Conservation (phyloP, 495 filamentous ascomycete species). For the Hyaloscypha variabilis region DNA sequence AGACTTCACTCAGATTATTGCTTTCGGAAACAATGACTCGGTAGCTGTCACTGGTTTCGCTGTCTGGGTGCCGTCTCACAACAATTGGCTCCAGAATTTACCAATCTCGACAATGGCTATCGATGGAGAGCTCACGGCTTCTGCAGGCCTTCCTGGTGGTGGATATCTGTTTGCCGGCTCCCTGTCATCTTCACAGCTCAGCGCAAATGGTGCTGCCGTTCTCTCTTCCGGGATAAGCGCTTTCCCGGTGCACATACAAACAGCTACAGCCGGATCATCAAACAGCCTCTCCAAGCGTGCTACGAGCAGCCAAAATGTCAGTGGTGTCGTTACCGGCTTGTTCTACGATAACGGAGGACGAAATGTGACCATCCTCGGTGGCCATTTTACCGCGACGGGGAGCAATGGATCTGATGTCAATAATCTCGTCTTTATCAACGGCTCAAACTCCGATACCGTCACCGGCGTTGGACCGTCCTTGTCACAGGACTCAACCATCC, state of each 20-base stretch:
- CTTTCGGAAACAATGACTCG: constrained; percentile 63
- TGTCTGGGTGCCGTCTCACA: constrained; percentile 88
- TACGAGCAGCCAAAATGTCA: constrained; percentile 46
- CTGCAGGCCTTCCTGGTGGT: constrained; percentile 60
- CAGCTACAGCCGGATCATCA: constrained; percentile 35
- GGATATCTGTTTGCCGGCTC: constrained; percentile 76
- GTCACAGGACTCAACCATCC: constrained; percentile 71
- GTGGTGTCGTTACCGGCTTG: constrained; percentile 72
- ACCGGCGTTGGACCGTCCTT: constrained; percentile 71
- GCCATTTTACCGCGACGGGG: constrained; percentile 76
- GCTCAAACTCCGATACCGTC: constrained; percentile 57
- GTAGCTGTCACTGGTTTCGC: constrained; percentile 74
- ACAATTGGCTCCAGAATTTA: constrained; percentile 88
- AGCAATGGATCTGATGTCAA: constrained; percentile 71
- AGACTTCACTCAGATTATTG: constrained; percentile 70
- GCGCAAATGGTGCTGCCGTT: constrained; percentile 68
- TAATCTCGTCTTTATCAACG: constrained; percentile 76
- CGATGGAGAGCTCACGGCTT: constrained; percentile 70
- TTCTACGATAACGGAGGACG: constrained; percentile 70
- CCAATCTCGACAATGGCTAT: constrained; percentile 65
- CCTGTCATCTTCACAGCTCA: constrained; percentile 68
- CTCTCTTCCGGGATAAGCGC: constrained; percentile 52
- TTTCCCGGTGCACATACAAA: constrained; percentile 66
- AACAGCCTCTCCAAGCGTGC: constrained; percentile 59
- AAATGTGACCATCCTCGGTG: constrained; percentile 87